These are phyloP conservation scores for Candida alai DNA, from an alignment of 805 yeast species.

Conservation along the genomic window DNA sequence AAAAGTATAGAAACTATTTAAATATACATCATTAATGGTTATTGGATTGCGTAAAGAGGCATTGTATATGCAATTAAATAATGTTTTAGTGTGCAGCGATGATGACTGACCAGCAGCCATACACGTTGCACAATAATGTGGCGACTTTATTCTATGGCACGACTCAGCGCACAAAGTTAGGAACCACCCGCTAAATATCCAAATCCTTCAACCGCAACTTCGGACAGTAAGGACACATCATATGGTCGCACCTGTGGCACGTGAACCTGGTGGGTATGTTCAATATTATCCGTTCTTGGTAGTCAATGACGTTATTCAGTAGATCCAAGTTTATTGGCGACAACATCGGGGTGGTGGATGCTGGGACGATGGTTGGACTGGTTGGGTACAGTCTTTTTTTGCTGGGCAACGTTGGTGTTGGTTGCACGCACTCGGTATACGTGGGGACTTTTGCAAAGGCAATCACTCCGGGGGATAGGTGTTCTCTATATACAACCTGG, in stretches of 20 bases:
- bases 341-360: slow-evolving; percentile 2
- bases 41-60: too few relatives aligned
- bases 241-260: slow-evolving; percentile 36
- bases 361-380: background rate
- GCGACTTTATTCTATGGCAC: background rate
- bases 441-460: slow-evolving; percentile 2
- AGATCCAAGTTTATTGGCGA: slow-evolving; percentile 4
- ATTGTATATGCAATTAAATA: too few relatives aligned
- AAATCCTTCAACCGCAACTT: slow-evolving; percentile 32
- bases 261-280: slow-evolving; percentile 31
- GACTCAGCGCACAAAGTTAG: too few relatives aligned
- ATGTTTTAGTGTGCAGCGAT: too few relatives aligned
- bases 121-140: too few relatives aligned
- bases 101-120: too few relatives aligned
- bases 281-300: slow-evolving; percentile 17
- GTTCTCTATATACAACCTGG: slow-evolving; percentile 17
- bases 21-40: too few relatives aligned
- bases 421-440: background rate
- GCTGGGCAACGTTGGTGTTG: background rate
- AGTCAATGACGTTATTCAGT: background rate
- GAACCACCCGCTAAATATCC: slow-evolving; percentile 6
- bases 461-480: background rate
- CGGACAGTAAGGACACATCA: slow-evolving; percentile 42
- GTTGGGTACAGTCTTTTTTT: background rate
- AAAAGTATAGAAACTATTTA: too few relatives aligned